Conservation (phyloP, 164 flowering plant genomes). For the Macadamia integrifolia region DNA sequence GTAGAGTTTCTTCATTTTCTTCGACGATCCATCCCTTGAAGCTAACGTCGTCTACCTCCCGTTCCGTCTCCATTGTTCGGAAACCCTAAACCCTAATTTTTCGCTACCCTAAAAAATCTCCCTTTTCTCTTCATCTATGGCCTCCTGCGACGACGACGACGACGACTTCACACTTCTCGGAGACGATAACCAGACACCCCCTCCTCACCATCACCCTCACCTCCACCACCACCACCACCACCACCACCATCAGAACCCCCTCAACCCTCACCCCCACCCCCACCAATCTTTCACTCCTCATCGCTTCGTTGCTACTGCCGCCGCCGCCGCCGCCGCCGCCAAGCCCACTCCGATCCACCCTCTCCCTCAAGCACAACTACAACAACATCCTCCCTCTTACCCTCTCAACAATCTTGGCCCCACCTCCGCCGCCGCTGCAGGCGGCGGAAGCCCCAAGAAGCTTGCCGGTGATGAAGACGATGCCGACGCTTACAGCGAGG, state of each 20-base stretch:
- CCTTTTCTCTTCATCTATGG: conserved; percentile 26
- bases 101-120: neutral
- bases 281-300: conserved; percentile 12
- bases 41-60: conserved; percentile 51
- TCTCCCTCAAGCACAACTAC: neutral
- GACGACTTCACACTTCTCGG: conserved; percentile 60
- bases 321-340: conserved; percentile 1
- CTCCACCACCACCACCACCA: conserved; percentile 18
- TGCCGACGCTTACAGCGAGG: conserved; percentile 20
- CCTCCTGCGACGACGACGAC: conserved; percentile 64
- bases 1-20: neutral
- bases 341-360: neutral
- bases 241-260: neutral
- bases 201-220: conserved; percentile 21
- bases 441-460: conserved; percentile 11
- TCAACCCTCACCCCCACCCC: neutral
- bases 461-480: conserved; percentile 18
- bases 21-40: neutral
- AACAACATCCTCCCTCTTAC: neutral
- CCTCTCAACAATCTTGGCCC: neutral
- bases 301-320: neutral
- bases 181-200: conserved; percentile 21
- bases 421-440: neutral
- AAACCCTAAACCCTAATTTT: conserved; percentile 22
- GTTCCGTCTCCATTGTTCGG: conserved; percentile 14